These are phyloP conservation scores for Iris pallida DNA, from an alignment of 116 monocot species.

Conservation along the genomic window DNA sequence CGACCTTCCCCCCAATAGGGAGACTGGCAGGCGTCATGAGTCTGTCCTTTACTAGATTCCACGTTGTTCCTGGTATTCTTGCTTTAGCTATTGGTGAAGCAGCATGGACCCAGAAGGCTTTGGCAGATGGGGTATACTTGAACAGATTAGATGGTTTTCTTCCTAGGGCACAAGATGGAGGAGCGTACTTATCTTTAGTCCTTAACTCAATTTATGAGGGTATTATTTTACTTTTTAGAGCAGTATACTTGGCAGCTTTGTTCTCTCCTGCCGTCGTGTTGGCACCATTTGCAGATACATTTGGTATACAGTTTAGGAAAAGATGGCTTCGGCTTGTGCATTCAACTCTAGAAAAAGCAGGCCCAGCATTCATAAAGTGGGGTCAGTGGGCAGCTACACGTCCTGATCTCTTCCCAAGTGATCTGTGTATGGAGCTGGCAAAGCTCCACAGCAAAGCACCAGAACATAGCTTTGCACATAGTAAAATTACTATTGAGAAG, in stretches of 20 bases:
- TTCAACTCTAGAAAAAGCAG: slow-evolving; percentile 62
- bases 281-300: slow-evolving; percentile 61
- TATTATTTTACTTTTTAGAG: slow-evolving; percentile 49
- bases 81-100: slow-evolving; percentile 45
- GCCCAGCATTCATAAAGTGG: slow-evolving; percentile 96
- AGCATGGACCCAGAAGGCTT: slow-evolving; percentile 24
- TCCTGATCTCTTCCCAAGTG: slow-evolving; percentile 80
- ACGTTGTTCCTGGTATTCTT: slow-evolving; percentile 49
- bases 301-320: slow-evolving; percentile 50
- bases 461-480: slow-evolving; percentile 66
- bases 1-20: neutral
- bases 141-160: slow-evolving; percentile 31
- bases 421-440: slow-evolving; percentile 68
- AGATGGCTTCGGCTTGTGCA: slow-evolving; percentile 64
- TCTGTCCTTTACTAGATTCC: slow-evolving; percentile 47
- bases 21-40: slow-evolving; percentile 44
- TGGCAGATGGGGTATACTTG: slow-evolving; percentile 45
- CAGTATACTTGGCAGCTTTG: slow-evolving; percentile 41
- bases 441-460: slow-evolving; percentile 84
- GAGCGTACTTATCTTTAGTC: slow-evolving; percentile 30
- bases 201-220: slow-evolving; percentile 39
- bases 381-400: slow-evolving; percentile 97
- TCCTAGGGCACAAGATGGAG: slow-evolving; percentile 41
- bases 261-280: slow-evolving; percentile 55
- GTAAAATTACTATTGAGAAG: slow-evolving; percentile 66